Conservation (phyloP, 257 asterid genomes). For the Salvia splendens region DNA sequence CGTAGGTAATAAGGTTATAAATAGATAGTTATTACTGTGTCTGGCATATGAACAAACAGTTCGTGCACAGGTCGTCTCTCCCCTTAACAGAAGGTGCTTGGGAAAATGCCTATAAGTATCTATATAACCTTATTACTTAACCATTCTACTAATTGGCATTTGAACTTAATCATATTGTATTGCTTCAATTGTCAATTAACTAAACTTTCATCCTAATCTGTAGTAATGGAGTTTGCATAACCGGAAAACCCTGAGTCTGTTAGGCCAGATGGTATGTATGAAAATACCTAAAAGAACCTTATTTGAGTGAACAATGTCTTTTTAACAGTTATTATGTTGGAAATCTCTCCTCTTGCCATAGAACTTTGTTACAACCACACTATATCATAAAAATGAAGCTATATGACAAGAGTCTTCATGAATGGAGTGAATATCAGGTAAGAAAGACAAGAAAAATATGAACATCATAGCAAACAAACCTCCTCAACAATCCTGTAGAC, state of each 20-base stretch:
- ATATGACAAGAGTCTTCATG: conserved; percentile 25
- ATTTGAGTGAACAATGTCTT: neutral
- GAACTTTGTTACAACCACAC: neutral
- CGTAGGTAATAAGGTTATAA: too few species aligned
- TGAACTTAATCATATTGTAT: conserved; percentile 9
- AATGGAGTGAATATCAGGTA: neutral
- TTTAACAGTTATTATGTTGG: conserved; percentile 4
- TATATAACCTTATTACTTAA: neutral
- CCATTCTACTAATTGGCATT: conserved; percentile 7
- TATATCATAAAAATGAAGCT: conserved; percentile 13
- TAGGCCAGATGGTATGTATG: conserved; percentile 9
- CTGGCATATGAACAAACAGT: too few species aligned
- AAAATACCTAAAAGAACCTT: neutral
- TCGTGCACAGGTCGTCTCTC: too few species aligned
- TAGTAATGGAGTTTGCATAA: conserved; percentile 3
- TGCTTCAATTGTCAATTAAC: conserved; percentile 7
- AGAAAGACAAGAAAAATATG: conserved; percentile 23
- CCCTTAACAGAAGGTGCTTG: neutral
- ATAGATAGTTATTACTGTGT: too few species aligned
- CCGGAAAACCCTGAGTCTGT: neutral
- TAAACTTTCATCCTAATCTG: neutral
- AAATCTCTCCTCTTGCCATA: neutral
- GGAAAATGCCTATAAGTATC: conserved; percentile 1
- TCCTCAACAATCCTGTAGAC: conserved; percentile 98
- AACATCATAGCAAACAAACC: conserved; percentile 45